These are phyloP conservation scores for Phyllosticta capitalensis DNA, from an alignment of 2,329 filamentous ascomycete species.

Conservation along the genomic window DNA sequence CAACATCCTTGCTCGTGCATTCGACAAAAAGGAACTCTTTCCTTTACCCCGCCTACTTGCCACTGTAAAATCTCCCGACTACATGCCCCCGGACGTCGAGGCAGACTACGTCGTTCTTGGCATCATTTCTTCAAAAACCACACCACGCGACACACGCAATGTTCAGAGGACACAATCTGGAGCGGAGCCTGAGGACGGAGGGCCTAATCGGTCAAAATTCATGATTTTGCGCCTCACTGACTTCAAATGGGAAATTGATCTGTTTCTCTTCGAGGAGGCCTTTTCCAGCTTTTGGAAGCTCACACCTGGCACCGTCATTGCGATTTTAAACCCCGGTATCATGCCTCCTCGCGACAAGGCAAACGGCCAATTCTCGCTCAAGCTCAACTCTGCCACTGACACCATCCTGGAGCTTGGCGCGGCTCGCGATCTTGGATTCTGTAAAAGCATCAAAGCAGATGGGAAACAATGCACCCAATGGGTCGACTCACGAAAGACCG, in stretches of 20 bases:
- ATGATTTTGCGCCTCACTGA: conserved; percentile 87
- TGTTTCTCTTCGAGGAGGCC: conserved; percentile 84
- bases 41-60: conserved; percentile 72
- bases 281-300: conserved; percentile 93
- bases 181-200: conserved; percentile 36
- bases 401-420: conserved; percentile 82
- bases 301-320: conserved; percentile 81
- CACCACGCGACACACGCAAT: conserved; percentile 56
- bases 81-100: conserved; percentile 69
- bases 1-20: conserved; percentile 63
- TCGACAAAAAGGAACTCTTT: conserved; percentile 68
- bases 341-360: conserved; percentile 77
- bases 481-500: conserved; percentile 80
- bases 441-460: conserved; percentile 75
- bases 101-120: conserved; percentile 84
- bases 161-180: conserved; percentile 32
- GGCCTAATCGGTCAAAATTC: conserved; percentile 64
- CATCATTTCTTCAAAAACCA: conserved; percentile 80
- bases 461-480: conserved; percentile 71
- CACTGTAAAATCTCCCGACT: conserved; percentile 72
- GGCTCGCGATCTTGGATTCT: conserved; percentile 79
- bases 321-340: conserved; percentile 82
- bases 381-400: conserved; percentile 77
- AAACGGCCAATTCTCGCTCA: conserved; percentile 76
- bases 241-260: conserved; percentile 79